phyloP scores from a whole-genome alignment of 2,329 filamentous ascomycete genomes.

The Pseudogymnoascus sp. region DNA sequence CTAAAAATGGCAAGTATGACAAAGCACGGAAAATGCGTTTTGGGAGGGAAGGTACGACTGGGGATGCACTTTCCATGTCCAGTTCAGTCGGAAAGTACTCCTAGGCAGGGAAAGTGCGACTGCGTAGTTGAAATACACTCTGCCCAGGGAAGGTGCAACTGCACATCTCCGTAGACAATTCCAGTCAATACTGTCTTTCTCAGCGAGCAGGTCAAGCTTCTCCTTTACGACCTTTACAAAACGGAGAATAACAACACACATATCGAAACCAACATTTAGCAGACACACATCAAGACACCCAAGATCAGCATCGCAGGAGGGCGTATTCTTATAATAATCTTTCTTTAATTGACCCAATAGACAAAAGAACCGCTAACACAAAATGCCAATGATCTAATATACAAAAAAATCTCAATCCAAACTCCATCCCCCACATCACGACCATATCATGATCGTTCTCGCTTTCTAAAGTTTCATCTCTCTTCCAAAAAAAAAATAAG shows the following conservation, averaged over 20 bases:
- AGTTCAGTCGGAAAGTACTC: background rate
- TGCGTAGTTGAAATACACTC: background rate
- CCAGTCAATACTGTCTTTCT: background rate
- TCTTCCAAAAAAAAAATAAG: background rate
- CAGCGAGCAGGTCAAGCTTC: background rate
- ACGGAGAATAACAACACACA: background rate
- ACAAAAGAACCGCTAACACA: slow-evolving; percentile 1
- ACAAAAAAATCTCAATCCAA: background rate
- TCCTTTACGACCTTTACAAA: background rate
- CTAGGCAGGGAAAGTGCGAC: background rate
- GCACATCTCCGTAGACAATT: background rate
- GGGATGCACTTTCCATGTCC: background rate
- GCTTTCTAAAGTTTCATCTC: background rate
- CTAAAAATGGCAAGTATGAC: background rate
- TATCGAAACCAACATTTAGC: background rate
- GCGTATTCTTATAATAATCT: background rate
- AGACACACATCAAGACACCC: background rate
- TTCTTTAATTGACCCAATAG: background rate
- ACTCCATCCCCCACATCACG: background rate
- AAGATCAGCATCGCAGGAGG: background rate
- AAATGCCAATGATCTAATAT: slow-evolving; percentile 1
- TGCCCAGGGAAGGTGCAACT: background rate
- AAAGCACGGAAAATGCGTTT: background rate
- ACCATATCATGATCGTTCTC: background rate
- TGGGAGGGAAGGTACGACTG: background rate